Percentiles rank a stretch among this genome's conserved stretches.
These are phyloP conservation scores for Crinitomyces ghanaensis DNA, from an alignment of 805 yeast genomes.

Conservation along the genomic window DNA sequence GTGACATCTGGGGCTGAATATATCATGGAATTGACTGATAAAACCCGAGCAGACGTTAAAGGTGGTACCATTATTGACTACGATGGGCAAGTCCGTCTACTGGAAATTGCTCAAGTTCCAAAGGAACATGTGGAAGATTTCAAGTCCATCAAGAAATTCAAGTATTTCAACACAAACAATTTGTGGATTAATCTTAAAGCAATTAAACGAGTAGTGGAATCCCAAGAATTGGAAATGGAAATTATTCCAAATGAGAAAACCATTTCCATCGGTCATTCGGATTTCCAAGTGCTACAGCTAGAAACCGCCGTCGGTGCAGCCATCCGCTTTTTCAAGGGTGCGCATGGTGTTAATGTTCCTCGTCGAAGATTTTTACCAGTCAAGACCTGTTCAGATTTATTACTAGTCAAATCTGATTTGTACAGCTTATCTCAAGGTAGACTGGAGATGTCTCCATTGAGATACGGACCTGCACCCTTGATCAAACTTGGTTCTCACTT, in stretches of 20 bases:
- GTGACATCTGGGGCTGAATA: slow-evolving; percentile 83
- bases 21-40: slow-evolving; percentile 96
- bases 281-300: slow-evolving; percentile 79
- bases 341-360: slow-evolving; percentile 97
- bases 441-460: slow-evolving; percentile 64
- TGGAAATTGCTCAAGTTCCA: slow-evolving; percentile 97
- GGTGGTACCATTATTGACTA: slow-evolving; percentile 98
- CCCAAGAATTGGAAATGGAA: slow-evolving; percentile 73
- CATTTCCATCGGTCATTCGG: slow-evolving; percentile 63
- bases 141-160: slow-evolving; percentile 94
- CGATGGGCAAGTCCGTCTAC: slow-evolving; percentile 84
- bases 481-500: slow-evolving; percentile 94
- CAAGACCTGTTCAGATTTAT: slow-evolving; percentile 89
- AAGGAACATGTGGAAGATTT: slow-evolving; percentile 97
- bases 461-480: slow-evolving; percentile 89
- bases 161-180: slow-evolving; percentile 96
- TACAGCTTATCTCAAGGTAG: slow-evolving; percentile 89
- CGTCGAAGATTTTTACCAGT: slow-evolving; percentile 97
- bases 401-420: slow-evolving; percentile 90
- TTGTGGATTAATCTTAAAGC: slow-evolving; percentile 95
- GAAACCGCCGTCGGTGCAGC: slow-evolving; percentile 99
- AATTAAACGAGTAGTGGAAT: slow-evolving; percentile 80
- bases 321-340: slow-evolving; percentile 85
- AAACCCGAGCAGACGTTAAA: slow-evolving; percentile 98
- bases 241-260: slow-evolving; percentile 92